These are phyloP conservation scores for Pneumocystis sp. DNA, from an alignment of 1,139 yeast genomes.

Conservation along the genomic window DNA sequence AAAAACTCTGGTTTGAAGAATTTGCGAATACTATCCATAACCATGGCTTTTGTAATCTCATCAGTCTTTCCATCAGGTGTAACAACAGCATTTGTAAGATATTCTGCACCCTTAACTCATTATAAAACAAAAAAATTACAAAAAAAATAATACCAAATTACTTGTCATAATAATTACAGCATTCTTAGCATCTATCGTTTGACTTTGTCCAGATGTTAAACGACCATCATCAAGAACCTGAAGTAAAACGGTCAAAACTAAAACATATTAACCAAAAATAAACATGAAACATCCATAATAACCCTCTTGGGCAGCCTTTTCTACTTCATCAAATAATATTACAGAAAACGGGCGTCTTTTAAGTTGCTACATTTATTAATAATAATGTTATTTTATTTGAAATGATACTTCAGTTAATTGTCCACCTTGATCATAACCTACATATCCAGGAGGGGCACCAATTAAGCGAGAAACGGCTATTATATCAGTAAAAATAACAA, in stretches of 20 bases:
- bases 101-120: slow-evolving; percentile 57
- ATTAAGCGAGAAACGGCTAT: slow-evolving; percentile 72
- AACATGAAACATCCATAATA: not conserved
- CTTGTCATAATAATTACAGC: slow-evolving; percentile 92
- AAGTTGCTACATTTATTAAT: slow-evolving; percentile 37
- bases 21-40: slow-evolving; percentile 68
- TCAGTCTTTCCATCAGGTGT: slow-evolving; percentile 38
- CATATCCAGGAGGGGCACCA: slow-evolving; percentile 98
- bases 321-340: slow-evolving; percentile 87
- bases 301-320: slow-evolving; percentile 91
- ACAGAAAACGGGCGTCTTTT: slow-evolving; percentile 90
- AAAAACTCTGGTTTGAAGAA: slow-evolving; percentile 97
- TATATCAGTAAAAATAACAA: not conserved
- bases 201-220: slow-evolving; percentile 86
- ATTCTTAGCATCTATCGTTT: slow-evolving; percentile 81
- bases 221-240: slow-evolving; percentile 95
- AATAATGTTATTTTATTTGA: not conserved
- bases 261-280: not conserved
- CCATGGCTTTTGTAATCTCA: slow-evolving; percentile 52
- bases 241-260: slow-evolving; percentile 69
- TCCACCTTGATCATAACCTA: slow-evolving; percentile 97
- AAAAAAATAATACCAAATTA: slow-evolving; percentile 34
- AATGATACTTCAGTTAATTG: slow-evolving; percentile 45
- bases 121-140: not conserved
- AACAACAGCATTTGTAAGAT: slow-evolving; percentile 52